Evolutionary conservation across 441 rosid species (phyloP).

Genomic region (Gossypium aridum): DNA sequence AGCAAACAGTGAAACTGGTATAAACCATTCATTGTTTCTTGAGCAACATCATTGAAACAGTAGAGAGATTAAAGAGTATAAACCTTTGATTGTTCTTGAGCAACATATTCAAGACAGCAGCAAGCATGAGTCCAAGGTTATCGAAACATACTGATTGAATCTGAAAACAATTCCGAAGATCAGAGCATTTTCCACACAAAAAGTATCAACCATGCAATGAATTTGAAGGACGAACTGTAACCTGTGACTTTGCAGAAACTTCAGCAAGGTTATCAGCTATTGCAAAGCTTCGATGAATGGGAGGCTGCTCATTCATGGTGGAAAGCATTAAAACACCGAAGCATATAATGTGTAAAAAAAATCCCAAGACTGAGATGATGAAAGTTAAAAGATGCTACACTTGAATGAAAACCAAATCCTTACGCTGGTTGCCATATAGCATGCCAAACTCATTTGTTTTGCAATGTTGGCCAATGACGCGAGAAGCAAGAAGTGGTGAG

Average conservation of each 20-base stretch:
- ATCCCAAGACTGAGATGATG: not conserved
- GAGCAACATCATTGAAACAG: not conserved
- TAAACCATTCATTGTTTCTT: conserved; percentile 1
- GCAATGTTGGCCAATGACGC: conserved; percentile 83
- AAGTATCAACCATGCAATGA: not conserved
- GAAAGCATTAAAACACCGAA: conserved; percentile 10
- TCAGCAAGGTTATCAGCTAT: conserved; percentile 91
- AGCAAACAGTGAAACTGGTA: not conserved
- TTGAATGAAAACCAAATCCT: conserved; percentile 27
- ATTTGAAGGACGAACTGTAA: conserved; percentile 12
- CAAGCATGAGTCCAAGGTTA: conserved; percentile 64
- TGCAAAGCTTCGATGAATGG: conserved; percentile 90
- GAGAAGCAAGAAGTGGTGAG: conserved; percentile 70
- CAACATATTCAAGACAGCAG: conserved; percentile 50
- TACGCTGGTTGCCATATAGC: conserved; percentile 85
- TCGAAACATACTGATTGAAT: conserved; percentile 75
- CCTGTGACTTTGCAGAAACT: conserved; percentile 93
- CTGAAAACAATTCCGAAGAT: conserved; percentile 33
- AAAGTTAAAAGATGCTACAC: not conserved
- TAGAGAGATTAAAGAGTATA: conserved; percentile 11
- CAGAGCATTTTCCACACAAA: conserved; percentile 11
- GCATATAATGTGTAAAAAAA: not conserved
- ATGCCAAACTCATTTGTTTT: conserved; percentile 83
- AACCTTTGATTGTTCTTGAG: conserved; percentile 62
- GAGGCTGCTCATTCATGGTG: conserved; percentile 37